Base-by-base conservation (phyloP, 768 basidiomycete genomes). In the Leccinum longicurvipes region DNA sequence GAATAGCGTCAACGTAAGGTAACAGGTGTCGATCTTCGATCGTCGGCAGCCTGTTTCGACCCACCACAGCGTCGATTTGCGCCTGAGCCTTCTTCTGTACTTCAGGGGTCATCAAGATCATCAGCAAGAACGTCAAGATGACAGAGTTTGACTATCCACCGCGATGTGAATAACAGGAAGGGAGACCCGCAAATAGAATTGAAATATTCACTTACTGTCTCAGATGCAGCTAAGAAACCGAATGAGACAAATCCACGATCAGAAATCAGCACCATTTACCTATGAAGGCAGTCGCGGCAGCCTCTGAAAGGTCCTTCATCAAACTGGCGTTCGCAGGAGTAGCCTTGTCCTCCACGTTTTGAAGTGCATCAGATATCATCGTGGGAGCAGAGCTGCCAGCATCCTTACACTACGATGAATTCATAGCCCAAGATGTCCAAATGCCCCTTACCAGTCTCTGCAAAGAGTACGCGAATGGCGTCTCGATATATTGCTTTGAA, bases 71-170 rank as follows among this genome's bases (percentile, higher is more conserved):
- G n/a, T 66, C 65, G 3, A 66, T 62, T 53, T 66, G 66, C 4
- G 57, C 58, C 12, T 66, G 65, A 1, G 65, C 65, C 34, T 56
- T 67, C 48, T 58, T 48, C 49, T 62, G 66, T 4, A 24, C 54
- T 12, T 50, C 31, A 12, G 66, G 63, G 21, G 28, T 51, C 45
- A 58, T 4, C 25, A 51, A 46, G 58, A 66, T 67, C 56, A 65
- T 53, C 14, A 66, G 50, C 12, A 67, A 23, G 25, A 66, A 67
- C 12, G 49, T 25, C 27, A 52, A 49, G 21, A 60, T 51, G 42
- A 70, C 69, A 11, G 59, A 75, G n/a, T 53, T 58, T 2, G 66
- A 65, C 65, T 67, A 24, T 53, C 6, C 47, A 47, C 47, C 19
- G 27, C 4, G 7, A 23, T 32, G 36, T 60, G 19, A 54, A 46